Percentiles rank a stretch among this genome's conserved stretches.
These are phyloP conservation scores for Trypanosomatidae sp. DNA, from an alignment of 208 protist species.

Conservation along the genomic window DNA sequence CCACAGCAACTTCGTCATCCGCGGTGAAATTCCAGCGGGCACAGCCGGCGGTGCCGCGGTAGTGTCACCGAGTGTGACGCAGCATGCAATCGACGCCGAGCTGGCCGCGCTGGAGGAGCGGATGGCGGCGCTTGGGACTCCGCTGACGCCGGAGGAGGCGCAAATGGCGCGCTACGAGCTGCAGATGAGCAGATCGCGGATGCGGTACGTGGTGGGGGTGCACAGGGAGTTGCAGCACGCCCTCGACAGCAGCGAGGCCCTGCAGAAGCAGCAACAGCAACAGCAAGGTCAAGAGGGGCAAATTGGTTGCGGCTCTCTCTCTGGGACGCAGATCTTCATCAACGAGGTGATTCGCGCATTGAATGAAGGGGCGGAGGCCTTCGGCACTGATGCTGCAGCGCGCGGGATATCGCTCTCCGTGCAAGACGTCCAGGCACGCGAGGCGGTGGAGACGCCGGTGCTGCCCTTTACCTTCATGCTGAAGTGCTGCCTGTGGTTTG, in stretches of 20 bases:
- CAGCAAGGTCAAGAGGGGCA: neutral
- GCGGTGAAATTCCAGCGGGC: slow-evolving; percentile 78
- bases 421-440: slow-evolving; percentile 30
- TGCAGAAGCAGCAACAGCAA: slow-evolving; percentile 5
- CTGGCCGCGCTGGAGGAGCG: slow-evolving; percentile 52
- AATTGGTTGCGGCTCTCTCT: neutral
- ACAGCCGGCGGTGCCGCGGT: no score
- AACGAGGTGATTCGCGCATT: slow-evolving; percentile 47
- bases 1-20: slow-evolving; percentile 84
- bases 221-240: slow-evolving; percentile 71
- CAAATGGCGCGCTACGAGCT: slow-evolving; percentile 81
- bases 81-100: no score
- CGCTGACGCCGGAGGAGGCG: slow-evolving; percentile 43
- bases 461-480: slow-evolving; percentile 92
- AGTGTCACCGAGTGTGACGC: no score
- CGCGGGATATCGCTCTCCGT: slow-evolving; percentile 2
- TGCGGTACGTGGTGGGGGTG: slow-evolving; percentile 88
- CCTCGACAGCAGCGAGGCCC: slow-evolving; percentile 38
- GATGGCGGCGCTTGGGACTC: slow-evolving; percentile 40
- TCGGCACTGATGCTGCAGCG: slow-evolving; percentile 3
- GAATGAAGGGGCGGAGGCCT: slow-evolving; percentile 32
- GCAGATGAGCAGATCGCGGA: slow-evolving; percentile 50
- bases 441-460: slow-evolving; percentile 48
- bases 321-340: slow-evolving; percentile 39
- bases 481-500: slow-evolving; percentile 88